phyloP scores from a whole-genome alignment of 192 early-diverging fungal genomes.

The Coemansia asiatica region DNA sequence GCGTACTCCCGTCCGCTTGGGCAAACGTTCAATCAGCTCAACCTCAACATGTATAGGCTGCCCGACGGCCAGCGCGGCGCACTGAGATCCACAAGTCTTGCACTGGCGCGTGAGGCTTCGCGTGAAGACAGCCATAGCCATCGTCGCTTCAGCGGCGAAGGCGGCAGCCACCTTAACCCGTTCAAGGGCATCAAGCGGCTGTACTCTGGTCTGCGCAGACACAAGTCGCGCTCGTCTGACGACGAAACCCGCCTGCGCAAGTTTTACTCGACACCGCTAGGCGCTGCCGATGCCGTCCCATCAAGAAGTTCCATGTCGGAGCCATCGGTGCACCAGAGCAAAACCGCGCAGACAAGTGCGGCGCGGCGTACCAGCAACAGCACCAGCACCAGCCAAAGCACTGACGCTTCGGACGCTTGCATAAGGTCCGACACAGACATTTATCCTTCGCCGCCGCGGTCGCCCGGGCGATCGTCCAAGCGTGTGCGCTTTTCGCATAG shows the following conservation, averaged over 20 bases:
- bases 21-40: conserved; percentile 57
- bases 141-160: conserved; percentile 17
- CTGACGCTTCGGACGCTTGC: not conserved
- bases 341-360: conserved; percentile 15
- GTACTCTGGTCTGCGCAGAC: conserved; percentile 46
- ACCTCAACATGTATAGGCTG: conserved; percentile 54
- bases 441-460: conserved; percentile 17
- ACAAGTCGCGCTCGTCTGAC: conserved; percentile 17
- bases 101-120: conserved; percentile 46
- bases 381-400: conserved; percentile 3
- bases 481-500: conserved; percentile 40
- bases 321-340: conserved; percentile 11
- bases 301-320: not conserved
- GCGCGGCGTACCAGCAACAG: conserved; percentile 28
- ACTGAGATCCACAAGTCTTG: conserved; percentile 41
- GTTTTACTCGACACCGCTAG: conserved; percentile 46
- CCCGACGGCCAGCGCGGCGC: conserved; percentile 54
- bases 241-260: conserved; percentile 39
- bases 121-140: conserved; percentile 25
- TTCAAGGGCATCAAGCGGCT: conserved; percentile 53
- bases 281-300: conserved; percentile 6
- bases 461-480: conserved; percentile 25
- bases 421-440: not conserved
- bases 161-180: conserved; percentile 35
- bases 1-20: conserved; percentile 49